Conservation (phyloP, 352 stramenopile species). For the Globisporangium parvum region DNA sequence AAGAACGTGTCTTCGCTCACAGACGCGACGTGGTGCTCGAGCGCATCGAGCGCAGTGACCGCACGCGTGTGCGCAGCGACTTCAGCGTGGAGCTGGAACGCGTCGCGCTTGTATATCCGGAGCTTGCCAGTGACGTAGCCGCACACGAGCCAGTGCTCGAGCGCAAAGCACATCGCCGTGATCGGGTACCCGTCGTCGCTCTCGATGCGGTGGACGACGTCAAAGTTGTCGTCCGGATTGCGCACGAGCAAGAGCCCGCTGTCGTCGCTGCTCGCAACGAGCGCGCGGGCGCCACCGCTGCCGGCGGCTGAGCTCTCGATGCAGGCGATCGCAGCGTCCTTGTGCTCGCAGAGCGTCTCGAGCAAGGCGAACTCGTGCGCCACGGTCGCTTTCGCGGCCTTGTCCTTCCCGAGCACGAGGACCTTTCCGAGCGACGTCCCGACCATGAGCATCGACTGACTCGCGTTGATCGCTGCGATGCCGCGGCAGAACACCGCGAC, state of each 20-base stretch:
- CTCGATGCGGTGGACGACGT: constrained; percentile 54
- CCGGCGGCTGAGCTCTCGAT: constrained; percentile 31
- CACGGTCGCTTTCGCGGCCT: constrained; percentile 35
- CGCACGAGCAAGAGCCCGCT: constrained; percentile 51
- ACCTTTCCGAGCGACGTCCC: constrained; percentile 55
- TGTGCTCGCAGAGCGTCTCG: constrained; percentile 49
- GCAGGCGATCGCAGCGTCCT: constrained; percentile 46
- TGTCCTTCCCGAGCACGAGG: constrained; percentile 50
- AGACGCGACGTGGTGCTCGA: constrained; percentile 43
- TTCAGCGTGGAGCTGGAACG: constrained; percentile 50
- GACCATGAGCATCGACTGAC: constrained; percentile 37
- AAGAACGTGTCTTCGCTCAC: constrained; percentile 77
- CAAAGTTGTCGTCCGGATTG: constrained; percentile 44
- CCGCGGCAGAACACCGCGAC: constrained; percentile 50
- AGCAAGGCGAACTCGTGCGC: constrained; percentile 53
- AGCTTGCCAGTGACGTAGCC: constrained; percentile 58
- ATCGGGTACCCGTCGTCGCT: constrained; percentile 31
- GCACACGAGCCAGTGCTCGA: constrained; percentile 44
- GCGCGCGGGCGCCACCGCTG: constrained; percentile 7
- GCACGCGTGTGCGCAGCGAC: constrained; percentile 63
- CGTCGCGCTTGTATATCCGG: constrained; percentile 41
- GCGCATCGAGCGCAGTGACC: constrained; percentile 54
- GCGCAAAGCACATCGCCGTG: constrained; percentile 48
- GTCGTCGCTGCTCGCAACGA: constrained; percentile 58
- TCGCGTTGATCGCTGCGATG: constrained; percentile 50